Conservation (phyloP, 805 yeast species). For the Ogataea neopini region DNA sequence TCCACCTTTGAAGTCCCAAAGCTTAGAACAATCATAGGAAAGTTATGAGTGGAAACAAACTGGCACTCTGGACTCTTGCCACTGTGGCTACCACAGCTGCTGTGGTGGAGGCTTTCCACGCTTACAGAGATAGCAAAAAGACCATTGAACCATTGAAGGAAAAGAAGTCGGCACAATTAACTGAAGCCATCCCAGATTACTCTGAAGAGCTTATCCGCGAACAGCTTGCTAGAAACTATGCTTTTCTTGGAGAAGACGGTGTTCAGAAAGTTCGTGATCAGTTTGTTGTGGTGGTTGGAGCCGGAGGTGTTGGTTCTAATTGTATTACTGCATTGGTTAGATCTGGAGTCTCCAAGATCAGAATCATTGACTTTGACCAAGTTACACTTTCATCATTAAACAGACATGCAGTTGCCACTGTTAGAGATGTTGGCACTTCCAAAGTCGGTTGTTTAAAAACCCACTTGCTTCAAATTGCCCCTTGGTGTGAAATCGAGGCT, state of each 20-base stretch:
- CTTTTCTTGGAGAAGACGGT: constrained; percentile 86
- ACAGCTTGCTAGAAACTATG: constrained; percentile 91
- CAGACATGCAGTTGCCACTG: constrained; percentile 92
- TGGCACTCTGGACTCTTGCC: constrained; percentile 19
- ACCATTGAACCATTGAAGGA: background rate
- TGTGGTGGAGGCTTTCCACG: constrained; percentile 39
- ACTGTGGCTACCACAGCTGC: constrained; percentile 40
- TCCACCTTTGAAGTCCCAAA: no score
- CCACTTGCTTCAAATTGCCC: constrained; percentile 76
- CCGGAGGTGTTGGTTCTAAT: constrained; percentile 99
- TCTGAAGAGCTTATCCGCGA: constrained; percentile 80
- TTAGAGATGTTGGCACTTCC: constrained; percentile 87
- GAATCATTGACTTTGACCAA: constrained; percentile 93
- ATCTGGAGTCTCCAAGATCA: constrained; percentile 79
- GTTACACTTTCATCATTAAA: constrained; percentile 89
- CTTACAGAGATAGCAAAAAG: constrained; percentile 15
- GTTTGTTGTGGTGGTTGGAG: constrained; percentile 80
- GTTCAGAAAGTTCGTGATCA: constrained; percentile 70
- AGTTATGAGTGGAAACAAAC: constrained; percentile 10
- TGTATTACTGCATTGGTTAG: constrained; percentile 87
- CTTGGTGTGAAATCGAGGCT: constrained; percentile 89
- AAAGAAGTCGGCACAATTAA: background rate
- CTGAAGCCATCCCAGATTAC: constrained; percentile 30
- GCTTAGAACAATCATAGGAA: background rate
- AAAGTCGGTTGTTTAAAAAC: constrained; percentile 78